Conservation (phyloP, 164 flowering plant genomes). For the Nelumbo lutea region DNA sequence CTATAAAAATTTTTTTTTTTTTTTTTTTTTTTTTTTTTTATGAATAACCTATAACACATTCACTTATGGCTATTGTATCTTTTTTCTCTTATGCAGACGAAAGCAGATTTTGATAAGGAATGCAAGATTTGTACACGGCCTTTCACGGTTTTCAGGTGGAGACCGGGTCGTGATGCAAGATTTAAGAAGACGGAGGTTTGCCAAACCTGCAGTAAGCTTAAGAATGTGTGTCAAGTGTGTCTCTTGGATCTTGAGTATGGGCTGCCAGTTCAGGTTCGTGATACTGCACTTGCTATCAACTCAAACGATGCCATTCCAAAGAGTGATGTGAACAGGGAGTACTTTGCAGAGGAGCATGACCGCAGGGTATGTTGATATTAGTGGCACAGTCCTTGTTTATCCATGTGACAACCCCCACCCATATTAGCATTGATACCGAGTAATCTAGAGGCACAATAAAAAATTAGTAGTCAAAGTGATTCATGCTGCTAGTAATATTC, state of each 20-base stretch:
- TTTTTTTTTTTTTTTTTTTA: neutral
- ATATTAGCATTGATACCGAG: neutral
- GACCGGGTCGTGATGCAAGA: slow-evolving; percentile 94
- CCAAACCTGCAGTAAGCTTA: slow-evolving; percentile 90
- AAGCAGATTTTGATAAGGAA: slow-evolving; percentile 85
- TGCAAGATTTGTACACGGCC: slow-evolving; percentile 95
- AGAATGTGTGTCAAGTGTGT: slow-evolving; percentile 96
- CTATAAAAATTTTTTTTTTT: neutral
- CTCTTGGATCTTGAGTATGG: slow-evolving; percentile 95
- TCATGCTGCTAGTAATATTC: too few relatives aligned
- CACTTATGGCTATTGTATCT: neutral
- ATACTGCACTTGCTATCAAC: slow-evolving; percentile 80
- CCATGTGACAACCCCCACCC: too few relatives aligned
- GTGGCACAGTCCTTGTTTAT: neutral
- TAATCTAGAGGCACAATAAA: neutral
- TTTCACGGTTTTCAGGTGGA: slow-evolving; percentile 96
- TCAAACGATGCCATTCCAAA: slow-evolving; percentile 88
- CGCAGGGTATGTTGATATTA: slow-evolving; percentile 58
- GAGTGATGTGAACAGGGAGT: slow-evolving; percentile 96
- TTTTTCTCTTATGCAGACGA: slow-evolving; percentile 44
- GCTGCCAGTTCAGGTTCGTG: slow-evolving; percentile 94
- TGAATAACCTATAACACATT: neutral
- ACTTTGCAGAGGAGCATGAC: slow-evolving; percentile 94
- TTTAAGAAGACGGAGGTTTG: slow-evolving; percentile 85
- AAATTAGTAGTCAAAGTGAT: too few relatives aligned